Evolutionary conservation across 2,329 filamentous ascomycete species (phyloP).

Genomic region (Colletotrichum tamarilloi): DNA sequence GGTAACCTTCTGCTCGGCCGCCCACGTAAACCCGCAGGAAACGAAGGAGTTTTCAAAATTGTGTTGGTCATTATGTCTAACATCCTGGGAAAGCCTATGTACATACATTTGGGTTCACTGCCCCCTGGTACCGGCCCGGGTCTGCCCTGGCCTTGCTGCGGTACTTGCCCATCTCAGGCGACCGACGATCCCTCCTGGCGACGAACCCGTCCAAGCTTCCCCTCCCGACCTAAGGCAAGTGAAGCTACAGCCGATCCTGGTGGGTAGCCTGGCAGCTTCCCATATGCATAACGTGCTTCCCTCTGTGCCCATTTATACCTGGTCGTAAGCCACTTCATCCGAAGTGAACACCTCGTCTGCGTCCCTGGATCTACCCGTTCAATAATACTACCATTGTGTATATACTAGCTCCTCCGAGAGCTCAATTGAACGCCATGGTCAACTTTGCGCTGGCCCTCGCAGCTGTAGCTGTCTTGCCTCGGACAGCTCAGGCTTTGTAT

Average conservation of each 20-base stretch:
- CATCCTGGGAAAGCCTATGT: slow-evolving; percentile 3
- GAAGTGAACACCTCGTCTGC: neutral
- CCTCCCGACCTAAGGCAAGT: neutral
- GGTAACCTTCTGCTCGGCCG: slow-evolving; percentile 1
- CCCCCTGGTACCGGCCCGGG: slow-evolving; percentile 1
- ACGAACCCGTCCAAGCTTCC: slow-evolving; percentile 19
- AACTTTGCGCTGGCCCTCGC: slow-evolving; percentile 1
- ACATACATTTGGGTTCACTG: neutral
- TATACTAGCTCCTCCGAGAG: neutral
- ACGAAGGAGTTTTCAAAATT: neutral
- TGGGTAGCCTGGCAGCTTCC: neutral
- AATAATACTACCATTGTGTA: neutral
- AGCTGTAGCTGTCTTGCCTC: slow-evolving; percentile 29
- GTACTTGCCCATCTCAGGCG: neutral
- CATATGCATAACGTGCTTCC: neutral
- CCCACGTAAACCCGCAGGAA: neutral
- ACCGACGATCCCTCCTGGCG: slow-evolving; percentile 11
- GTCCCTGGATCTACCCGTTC: neutral
- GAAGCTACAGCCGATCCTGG: neutral
- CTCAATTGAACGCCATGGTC: slow-evolving; percentile 9
- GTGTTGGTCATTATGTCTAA: neutral
- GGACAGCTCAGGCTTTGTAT: slow-evolving; percentile 60
- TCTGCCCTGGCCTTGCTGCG: neutral
- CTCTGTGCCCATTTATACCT: slow-evolving; percentile 16
- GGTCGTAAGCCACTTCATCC: slow-evolving; percentile 1